Conservation (phyloP, 306 rosid species). For the Acacia acuminata region DNA sequence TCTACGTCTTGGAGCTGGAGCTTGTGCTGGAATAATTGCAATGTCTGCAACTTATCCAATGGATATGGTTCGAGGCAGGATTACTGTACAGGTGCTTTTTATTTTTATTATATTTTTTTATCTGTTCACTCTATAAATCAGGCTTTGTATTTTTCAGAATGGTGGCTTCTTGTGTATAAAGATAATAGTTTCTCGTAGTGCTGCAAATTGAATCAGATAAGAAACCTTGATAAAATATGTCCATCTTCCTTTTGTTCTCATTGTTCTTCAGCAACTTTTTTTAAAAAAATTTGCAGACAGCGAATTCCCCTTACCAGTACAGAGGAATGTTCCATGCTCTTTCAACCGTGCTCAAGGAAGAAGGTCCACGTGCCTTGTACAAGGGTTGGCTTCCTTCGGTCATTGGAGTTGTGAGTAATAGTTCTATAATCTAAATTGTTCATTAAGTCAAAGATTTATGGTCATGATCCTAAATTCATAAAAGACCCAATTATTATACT, state of each 20-base stretch:
- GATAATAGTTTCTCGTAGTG: neutral
- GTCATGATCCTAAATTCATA: neutral
- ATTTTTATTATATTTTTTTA: neutral
- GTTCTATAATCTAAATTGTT: slow-evolving; percentile 13
- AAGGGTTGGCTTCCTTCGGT: slow-evolving; percentile 99
- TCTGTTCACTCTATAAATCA: slow-evolving; percentile 1
- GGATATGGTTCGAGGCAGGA: slow-evolving; percentile 99
- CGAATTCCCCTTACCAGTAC: slow-evolving; percentile 89
- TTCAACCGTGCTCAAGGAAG: slow-evolving; percentile 87
- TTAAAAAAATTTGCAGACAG: slow-evolving; percentile 62
- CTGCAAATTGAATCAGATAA: slow-evolving; percentile 23
- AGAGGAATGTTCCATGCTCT: slow-evolving; percentile 98
- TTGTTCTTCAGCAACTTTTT: slow-evolving; percentile 21
- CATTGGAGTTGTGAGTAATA: slow-evolving; percentile 92
- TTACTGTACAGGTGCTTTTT: slow-evolving; percentile 85
- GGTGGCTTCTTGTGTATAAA: slow-evolving; percentile 3
- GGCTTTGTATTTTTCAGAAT: slow-evolving; percentile 8
- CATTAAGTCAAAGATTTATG: neutral
- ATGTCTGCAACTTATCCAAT: slow-evolving; percentile 99
- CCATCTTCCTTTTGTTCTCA: slow-evolving; percentile 12
- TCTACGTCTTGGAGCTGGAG: slow-evolving; percentile 99
- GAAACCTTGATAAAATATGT: neutral
- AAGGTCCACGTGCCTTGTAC: slow-evolving; percentile 95
- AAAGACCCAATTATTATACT: neutral
- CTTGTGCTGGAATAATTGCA: slow-evolving; percentile 99